phyloP scores from a whole-genome alignment of 495 filamentous ascomycete species.

The Penicillium parvum region DNA sequence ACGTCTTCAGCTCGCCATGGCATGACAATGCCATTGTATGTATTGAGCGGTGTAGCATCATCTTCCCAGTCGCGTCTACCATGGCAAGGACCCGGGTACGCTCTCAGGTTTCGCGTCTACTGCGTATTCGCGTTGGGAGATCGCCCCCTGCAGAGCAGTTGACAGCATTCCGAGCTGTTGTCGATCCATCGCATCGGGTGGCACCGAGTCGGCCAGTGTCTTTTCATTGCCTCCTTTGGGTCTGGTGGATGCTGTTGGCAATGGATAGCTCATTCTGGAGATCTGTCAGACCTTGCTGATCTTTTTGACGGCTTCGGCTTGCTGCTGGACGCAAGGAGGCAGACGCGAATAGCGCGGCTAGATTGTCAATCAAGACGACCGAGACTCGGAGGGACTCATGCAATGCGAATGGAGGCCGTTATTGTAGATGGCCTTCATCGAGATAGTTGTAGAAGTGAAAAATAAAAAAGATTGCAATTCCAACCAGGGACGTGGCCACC shows the following conservation, averaged over 20 bases:
- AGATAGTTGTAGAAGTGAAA: too few species aligned
- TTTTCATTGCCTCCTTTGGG: conserved; percentile 6
- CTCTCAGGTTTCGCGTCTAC: not conserved
- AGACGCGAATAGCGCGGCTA: conserved; percentile 24
- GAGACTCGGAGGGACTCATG: too few species aligned
- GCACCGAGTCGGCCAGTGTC: too few species aligned
- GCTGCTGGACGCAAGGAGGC: conserved; percentile 16
- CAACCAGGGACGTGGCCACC: too few species aligned
- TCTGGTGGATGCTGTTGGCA: not conserved
- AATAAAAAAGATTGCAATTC: too few species aligned
- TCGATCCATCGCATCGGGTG: conserved; percentile 12
- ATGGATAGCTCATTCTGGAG: not conserved
- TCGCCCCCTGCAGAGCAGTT: conserved; percentile 8
- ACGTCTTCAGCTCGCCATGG: conserved; percentile 1
- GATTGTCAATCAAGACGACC: too few species aligned
- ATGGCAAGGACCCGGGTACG: too few species aligned
- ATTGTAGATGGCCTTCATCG: too few species aligned
- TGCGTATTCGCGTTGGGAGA: conserved; percentile 2
- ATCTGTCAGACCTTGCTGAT: conserved; percentile 13
- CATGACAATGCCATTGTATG: not conserved
- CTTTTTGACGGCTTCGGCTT: conserved; percentile 4
- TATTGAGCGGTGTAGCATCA: conserved; percentile 5
- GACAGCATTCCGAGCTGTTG: conserved; percentile 21
- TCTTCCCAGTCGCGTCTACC: too few species aligned
- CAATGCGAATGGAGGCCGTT: too few species aligned